Base-by-base conservation (phyloP, 345 rosid genomes). In the Salix koriyanagi region DNA sequence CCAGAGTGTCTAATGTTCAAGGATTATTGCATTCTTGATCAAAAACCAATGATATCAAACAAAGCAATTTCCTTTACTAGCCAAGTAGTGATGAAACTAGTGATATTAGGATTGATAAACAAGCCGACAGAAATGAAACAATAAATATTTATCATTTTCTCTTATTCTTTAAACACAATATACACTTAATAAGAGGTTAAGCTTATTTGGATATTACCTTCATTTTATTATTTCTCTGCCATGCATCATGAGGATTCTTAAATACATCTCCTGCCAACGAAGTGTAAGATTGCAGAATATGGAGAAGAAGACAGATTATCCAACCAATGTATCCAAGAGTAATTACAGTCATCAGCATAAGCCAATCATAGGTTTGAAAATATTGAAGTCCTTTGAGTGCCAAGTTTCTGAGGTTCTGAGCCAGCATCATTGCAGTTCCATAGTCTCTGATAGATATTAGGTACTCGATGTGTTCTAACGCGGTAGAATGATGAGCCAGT, bases 331-430 rank as follows among this genome's bases (percentile, higher is more conserved):
- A 94, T 65, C 97, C 98, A 81, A 92, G 92, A 75, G 93, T 91
- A 58, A 94, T 85, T 28, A 87, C 83, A 68, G 93, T 87, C 97
- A 94, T 94, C 87, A 94, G 86, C 97, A 90, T 90, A 80, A 92
- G 83, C 97, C 97, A 94, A 77, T 94, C 98, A 76, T 94, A 94
- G 10, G 98, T 94, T 81, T 94, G 98, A 84, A 90, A 94, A 87
- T 92, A 94, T 69, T 92, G 97, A 75, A 94, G 91, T 41, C 98
- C 98, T 64, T 92, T 84, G 58, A 94, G 86, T 19, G 98, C 91
- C 89, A 89, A 85, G 84, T 88, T 84, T 89, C 95, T 94, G 44
- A 94, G 93, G 79, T 88, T 88, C 82, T 90, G 84, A 25, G 91
- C 84, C 70, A 79, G 85, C 84, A 79, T 87, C 95, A 87, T 84